Evolutionary conservation across 2,329 filamentous ascomycete genomes (phyloP).

Genomic region (Alternaria burnsii): DNA sequence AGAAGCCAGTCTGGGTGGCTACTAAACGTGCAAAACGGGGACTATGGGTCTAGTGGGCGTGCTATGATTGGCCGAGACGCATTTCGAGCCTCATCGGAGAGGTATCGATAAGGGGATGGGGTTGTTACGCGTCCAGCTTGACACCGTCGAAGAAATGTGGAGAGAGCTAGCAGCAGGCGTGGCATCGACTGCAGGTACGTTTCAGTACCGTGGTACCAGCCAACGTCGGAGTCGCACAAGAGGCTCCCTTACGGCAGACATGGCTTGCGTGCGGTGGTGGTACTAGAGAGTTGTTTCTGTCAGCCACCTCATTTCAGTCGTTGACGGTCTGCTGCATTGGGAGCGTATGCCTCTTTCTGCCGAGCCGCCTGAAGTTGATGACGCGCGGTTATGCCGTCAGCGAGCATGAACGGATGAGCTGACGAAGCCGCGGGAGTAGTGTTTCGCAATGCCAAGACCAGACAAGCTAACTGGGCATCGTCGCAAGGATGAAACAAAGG

Average conservation of each 20-base stretch:
- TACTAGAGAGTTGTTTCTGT: slow-evolving; percentile 6
- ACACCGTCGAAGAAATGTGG: slow-evolving; percentile 42
- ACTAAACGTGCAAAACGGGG: slow-evolving; percentile 23
- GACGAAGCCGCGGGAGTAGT: slow-evolving; percentile 27
- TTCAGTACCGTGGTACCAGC: slow-evolving; percentile 29
- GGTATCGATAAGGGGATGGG: slow-evolving; percentile 30
- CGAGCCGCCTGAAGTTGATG: slow-evolving; percentile 5
- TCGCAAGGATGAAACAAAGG: slow-evolving; percentile 30
- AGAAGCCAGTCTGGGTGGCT: slow-evolving; percentile 19
- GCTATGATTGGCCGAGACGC: slow-evolving; percentile 31
- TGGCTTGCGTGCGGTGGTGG: neutral
- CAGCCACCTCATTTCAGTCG: neutral
- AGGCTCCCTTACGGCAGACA: neutral
- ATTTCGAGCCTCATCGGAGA: slow-evolving; percentile 21
- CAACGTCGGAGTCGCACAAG: slow-evolving; percentile 7
- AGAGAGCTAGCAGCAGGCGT: slow-evolving; percentile 31
- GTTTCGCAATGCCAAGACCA: slow-evolving; percentile 40
- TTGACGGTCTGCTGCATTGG: neutral
- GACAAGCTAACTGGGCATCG: slow-evolving; percentile 24
- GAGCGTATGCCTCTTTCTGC: neutral
- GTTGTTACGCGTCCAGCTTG: slow-evolving; percentile 47
- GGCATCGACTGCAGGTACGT: slow-evolving; percentile 24
- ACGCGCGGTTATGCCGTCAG: slow-evolving; percentile 16
- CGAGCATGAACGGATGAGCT: slow-evolving; percentile 27
- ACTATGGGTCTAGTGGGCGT: slow-evolving; percentile 11